Conservation (phyloP, 495 filamentous ascomycete species). For the Penicillium goetzii region DNA sequence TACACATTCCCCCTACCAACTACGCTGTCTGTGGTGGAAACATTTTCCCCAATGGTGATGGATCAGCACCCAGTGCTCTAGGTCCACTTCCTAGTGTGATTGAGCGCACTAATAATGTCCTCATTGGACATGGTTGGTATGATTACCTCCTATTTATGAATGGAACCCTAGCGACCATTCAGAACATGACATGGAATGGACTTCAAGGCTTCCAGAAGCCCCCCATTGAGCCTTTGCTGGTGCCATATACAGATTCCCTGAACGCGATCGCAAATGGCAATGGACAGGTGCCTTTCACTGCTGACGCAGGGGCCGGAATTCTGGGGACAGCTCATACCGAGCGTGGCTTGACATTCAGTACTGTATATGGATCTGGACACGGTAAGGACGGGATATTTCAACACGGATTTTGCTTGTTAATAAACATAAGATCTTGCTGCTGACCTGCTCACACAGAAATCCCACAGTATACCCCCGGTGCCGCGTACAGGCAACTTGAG, state of each 20-base stretch:
- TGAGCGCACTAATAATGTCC: slow-evolving; percentile 67
- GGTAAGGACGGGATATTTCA: slow-evolving; percentile 36
- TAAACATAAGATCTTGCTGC: neutral
- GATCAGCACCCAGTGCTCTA: slow-evolving; percentile 53
- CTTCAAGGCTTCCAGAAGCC: slow-evolving; percentile 64
- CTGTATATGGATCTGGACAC: slow-evolving; percentile 63
- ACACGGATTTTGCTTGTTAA: neutral
- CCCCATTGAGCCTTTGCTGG: slow-evolving; percentile 63
- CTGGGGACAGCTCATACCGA: slow-evolving; percentile 67
- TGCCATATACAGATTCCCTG: slow-evolving; percentile 61
- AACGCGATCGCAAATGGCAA: slow-evolving; percentile 31
- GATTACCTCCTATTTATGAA: slow-evolving; percentile 64
- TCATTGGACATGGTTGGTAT: slow-evolving; percentile 66
- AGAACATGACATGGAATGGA: slow-evolving; percentile 87
- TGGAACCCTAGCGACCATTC: slow-evolving; percentile 71
- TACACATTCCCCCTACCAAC: slow-evolving; percentile 65
- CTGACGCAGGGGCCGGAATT: slow-evolving; percentile 55
- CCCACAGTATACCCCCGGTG: slow-evolving; percentile 65
- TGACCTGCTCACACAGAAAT: slow-evolving; percentile 30
- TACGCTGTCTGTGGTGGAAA: slow-evolving; percentile 62
- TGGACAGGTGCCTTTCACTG: slow-evolving; percentile 20
- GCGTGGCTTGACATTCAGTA: slow-evolving; percentile 69
- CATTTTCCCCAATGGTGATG: slow-evolving; percentile 60
- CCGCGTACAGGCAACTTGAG: slow-evolving; percentile 69
- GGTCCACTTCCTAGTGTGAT: slow-evolving; percentile 70